Base-by-base conservation (phyloP, 148 eudicot genomes). In the Talinum fruticosum region DNA sequence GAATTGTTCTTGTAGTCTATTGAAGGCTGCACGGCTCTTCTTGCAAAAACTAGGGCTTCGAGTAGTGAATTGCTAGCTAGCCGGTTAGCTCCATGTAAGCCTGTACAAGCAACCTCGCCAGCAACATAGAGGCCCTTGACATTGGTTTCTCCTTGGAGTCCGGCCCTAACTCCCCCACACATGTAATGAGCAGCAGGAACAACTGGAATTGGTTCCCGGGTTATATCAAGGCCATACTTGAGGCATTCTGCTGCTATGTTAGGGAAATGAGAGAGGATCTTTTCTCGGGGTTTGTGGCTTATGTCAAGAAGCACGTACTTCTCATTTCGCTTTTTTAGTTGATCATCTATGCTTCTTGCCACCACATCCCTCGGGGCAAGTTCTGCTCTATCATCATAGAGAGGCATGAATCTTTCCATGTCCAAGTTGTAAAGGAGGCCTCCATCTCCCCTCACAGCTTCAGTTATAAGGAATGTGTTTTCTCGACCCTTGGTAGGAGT, bases 151-250 rank as follows among this genome's bases (percentile, higher is more conserved):
- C 97, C 99, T 34, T 91, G 83, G 1, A 96, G 94, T 51, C 97
- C 97, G 3, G 98, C 92, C 33, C 91, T 91, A 61, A 96, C 95
- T 33, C 99, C 99, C 18, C 99, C 99, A 67, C 98, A 96, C 98
- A 96, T 96, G 85, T 96, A 96, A 81, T 96, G 99, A 41, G 99
- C 99, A 1, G 99, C 98, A 8, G 99, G 99, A 34, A 96, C 97
- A 24, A 96, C 98, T 2, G 98, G 99, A 59, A 96, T 96, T 12
- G 99, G 99, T 54, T 91, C 86, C 26, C 76, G 73, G 38, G 97
- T 93, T 69, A 93, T 96, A 82, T 96, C 98, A 32, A 96, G 85
- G 28, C 95, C 99, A 66, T 88, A 76, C 54, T 76, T 81, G 59
- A 90, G 97, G 86, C 99, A 93, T 82, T 96, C 99, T 8, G 93